A percentile compares a stretch with the other conserved stretches of the same genome.
These are phyloP conservation scores for Globisporangium takayamanum DNA, from an alignment of 352 stramenopile species.

Conservation along the genomic window DNA sequence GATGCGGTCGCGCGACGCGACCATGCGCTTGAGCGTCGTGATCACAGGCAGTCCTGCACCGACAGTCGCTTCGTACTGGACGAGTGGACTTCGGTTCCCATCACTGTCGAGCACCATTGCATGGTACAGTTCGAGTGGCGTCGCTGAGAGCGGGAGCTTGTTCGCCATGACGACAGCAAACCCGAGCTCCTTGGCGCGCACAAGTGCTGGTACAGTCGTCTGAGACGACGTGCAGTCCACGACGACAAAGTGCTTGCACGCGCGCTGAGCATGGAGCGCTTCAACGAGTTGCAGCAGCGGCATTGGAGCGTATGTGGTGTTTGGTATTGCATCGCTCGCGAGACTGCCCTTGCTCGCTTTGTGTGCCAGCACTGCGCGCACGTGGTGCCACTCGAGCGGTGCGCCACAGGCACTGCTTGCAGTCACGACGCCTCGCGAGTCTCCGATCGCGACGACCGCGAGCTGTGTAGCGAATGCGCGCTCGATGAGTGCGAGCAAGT, in stretches of 20 bases:
- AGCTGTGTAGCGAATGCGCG: conserved; percentile 10
- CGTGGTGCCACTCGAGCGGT: not conserved
- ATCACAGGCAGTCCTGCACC: conserved; percentile 61
- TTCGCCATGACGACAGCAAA: conserved; percentile 41
- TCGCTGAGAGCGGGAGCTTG: conserved; percentile 38
- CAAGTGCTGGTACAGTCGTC: conserved; percentile 14
- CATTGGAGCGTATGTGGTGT: not conserved
- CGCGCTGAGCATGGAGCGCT: conserved; percentile 4
- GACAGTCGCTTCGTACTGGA: conserved; percentile 54
- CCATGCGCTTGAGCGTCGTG: conserved; percentile 36
- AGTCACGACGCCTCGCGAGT: conserved; percentile 19
- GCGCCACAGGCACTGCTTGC: too few relatives aligned
- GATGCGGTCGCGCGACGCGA: conserved; percentile 43
- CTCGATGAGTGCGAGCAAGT: conserved; percentile 18
- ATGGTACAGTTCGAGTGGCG: conserved; percentile 25
- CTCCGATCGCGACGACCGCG: conserved; percentile 21
- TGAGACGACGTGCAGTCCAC: conserved; percentile 25
- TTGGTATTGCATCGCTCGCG: not conserved
- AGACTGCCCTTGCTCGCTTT: conserved; percentile 1
- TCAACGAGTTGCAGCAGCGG: conserved; percentile 7
- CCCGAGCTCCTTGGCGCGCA: conserved; percentile 15
- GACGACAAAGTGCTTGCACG: conserved; percentile 16
- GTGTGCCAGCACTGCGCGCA: not conserved
- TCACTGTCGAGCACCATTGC: conserved; percentile 17
- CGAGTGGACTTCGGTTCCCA: conserved; percentile 10